Conservation (phyloP, 2,329 filamentous ascomycete species). For the Leptodontidium sp. region DNA sequence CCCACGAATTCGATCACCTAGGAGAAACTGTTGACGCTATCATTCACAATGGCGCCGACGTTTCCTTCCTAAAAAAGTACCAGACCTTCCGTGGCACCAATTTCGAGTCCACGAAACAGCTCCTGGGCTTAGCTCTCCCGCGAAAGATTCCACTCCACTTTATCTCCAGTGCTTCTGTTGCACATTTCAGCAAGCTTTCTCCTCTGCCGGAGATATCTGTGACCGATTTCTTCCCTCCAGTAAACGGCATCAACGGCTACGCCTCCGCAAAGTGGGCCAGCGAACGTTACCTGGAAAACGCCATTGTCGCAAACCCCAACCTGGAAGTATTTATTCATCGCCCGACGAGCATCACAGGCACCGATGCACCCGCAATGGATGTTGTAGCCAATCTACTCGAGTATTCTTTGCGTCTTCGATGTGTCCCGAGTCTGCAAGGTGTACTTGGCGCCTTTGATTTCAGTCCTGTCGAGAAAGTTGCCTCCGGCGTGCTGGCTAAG, state of each 20-base stretch:
- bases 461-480: too few relatives aligned
- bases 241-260: neutral
- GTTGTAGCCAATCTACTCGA: too few relatives aligned
- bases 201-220: neutral
- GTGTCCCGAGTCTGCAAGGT: too few relatives aligned
- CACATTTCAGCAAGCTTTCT: neutral
- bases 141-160: conserved; percentile 49
- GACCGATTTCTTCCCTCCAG: neutral
- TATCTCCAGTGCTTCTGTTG: conserved; percentile 43
- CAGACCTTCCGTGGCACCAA: conserved; percentile 48
- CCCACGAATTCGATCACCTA: conserved; percentile 44
- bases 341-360: too few relatives aligned
- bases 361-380: too few relatives aligned
- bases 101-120: conserved; percentile 47
- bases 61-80: conserved; percentile 50
- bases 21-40: conserved; percentile 52
- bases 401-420: too few relatives aligned
- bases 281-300: neutral
- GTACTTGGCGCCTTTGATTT: too few relatives aligned
- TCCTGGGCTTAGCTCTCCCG: conserved; percentile 45
- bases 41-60: conserved; percentile 59
- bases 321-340: too few relatives aligned
- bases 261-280: neutral
- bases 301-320: too few relatives aligned
- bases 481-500: too few relatives aligned